A percentile compares a stretch with the other conserved stretches of the same genome.
These are phyloP conservation scores for Cladophialophora bantiana DNA, from an alignment of 2,329 filamentous ascomycete genomes.

Conservation along the genomic window DNA sequence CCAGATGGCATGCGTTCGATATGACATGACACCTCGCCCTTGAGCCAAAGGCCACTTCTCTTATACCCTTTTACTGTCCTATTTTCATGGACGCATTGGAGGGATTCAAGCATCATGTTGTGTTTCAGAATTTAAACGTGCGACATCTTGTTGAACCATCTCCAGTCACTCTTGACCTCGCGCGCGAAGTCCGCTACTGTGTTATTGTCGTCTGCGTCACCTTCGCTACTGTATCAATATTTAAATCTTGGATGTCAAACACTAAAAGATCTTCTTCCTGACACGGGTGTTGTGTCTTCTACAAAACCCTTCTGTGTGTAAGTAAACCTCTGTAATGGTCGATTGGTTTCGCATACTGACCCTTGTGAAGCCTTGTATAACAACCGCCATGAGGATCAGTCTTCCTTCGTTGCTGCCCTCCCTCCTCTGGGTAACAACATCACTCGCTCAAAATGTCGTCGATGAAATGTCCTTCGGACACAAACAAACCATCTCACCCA, in stretches of 20 bases:
- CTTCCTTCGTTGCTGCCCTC: constrained; percentile 18
- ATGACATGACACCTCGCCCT: constrained; percentile 9
- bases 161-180: constrained; percentile 56
- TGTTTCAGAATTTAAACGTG: constrained; percentile 53
- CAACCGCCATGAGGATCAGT: constrained; percentile 29
- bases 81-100: constrained; percentile 48
- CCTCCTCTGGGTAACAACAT: constrained; percentile 26
- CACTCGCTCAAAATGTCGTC: constrained; percentile 36
- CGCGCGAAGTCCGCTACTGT: constrained; percentile 59
- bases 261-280: constrained; percentile 19
- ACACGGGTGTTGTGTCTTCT: background rate
- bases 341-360: background rate
- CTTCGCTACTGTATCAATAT: constrained; percentile 35
- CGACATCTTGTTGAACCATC: constrained; percentile 61
- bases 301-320: constrained; percentile 3
- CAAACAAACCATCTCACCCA: constrained; percentile 66
- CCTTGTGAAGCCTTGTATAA: background rate
- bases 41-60: constrained; percentile 9
- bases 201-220: constrained; percentile 59
- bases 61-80: background rate
- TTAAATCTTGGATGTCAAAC: constrained; percentile 31
- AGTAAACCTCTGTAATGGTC: background rate
- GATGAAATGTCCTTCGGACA: constrained; percentile 41
- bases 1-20: background rate
- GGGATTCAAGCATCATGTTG: constrained; percentile 56